phyloP scores from a whole-genome alignment of 1,139 yeast genomes.

The Hansenula lynferdii region DNA sequence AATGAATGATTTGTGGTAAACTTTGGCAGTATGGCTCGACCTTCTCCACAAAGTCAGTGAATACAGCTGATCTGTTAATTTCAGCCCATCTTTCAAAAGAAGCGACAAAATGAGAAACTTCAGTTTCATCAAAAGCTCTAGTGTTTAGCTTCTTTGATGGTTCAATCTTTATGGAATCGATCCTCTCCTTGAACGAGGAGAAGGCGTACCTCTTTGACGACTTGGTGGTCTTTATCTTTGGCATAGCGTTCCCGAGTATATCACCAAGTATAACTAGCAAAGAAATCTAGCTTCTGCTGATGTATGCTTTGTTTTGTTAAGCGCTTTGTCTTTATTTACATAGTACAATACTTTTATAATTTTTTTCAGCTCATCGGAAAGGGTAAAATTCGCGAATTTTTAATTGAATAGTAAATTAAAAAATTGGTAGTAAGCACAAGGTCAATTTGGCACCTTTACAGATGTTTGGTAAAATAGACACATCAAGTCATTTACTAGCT shows the following conservation, averaged over 20 bases:
- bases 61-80: slow-evolving; percentile 71
- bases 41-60: slow-evolving; percentile 56
- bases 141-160: slow-evolving; percentile 63
- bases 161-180: slow-evolving; percentile 81
- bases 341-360: background rate
- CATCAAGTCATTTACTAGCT: no score
- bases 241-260: slow-evolving; percentile 8
- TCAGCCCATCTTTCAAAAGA: slow-evolving; percentile 87
- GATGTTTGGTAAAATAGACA: no score
- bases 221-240: slow-evolving; percentile 41
- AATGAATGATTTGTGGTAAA: slow-evolving; percentile 75
- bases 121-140: slow-evolving; percentile 67
- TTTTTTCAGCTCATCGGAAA: slow-evolving; percentile 3
- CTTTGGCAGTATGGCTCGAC: slow-evolving; percentile 58
- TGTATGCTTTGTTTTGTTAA: no score
- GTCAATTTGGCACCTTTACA: no score
- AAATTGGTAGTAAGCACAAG: no score
- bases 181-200: slow-evolving; percentile 75
- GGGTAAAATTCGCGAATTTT: background rate
- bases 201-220: slow-evolving; percentile 59
- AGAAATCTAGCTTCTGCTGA: no score
- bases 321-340: background rate
- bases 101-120: slow-evolving; percentile 72
- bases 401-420: no score
- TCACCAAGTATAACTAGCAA: background rate